Conservation (phyloP, 208 protist genomes). For the Trypanosoma mega region DNA sequence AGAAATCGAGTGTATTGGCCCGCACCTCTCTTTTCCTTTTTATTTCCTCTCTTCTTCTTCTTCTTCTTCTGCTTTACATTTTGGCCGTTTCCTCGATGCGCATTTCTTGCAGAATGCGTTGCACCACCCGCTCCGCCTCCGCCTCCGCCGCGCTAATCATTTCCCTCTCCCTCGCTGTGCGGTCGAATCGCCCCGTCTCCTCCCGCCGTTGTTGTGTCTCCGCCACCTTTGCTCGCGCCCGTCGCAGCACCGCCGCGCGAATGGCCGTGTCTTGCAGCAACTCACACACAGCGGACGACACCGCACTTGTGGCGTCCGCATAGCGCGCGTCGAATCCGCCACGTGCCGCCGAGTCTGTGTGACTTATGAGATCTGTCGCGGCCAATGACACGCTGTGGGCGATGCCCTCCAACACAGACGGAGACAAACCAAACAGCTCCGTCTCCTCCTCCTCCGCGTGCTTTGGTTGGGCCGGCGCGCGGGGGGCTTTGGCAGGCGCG, state of each 20-base stretch:
- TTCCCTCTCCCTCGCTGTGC: slow-evolving; percentile 44
- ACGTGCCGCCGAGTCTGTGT: slow-evolving; percentile 1
- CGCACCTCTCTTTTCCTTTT: too few species aligned
- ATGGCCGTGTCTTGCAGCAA: slow-evolving; percentile 63
- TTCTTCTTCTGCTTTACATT: not conserved
- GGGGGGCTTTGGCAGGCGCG: not conserved
- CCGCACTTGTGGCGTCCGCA: slow-evolving; percentile 36
- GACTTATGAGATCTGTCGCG: slow-evolving; percentile 43
- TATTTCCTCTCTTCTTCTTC: too few species aligned
- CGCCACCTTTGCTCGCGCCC: slow-evolving; percentile 47
- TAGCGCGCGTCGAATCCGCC: slow-evolving; percentile 32
- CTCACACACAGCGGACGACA: slow-evolving; percentile 58
- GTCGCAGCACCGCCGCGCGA: slow-evolving; percentile 59
- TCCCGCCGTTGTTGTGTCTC: slow-evolving; percentile 27
- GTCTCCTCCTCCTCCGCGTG: not conserved
- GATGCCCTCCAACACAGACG: slow-evolving; percentile 33
- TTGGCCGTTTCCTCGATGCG: slow-evolving; percentile 28
- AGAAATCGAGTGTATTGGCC: too few species aligned
- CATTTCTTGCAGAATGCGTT: slow-evolving; percentile 78
- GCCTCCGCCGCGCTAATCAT: slow-evolving; percentile 72
- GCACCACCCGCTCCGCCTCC: slow-evolving; percentile 73
- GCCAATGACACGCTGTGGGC: slow-evolving; percentile 55
- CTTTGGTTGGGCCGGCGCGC: not conserved
- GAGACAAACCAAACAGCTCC: slow-evolving; percentile 42
- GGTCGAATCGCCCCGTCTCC: slow-evolving; percentile 13